Evolutionary conservation across 2,329 filamentous ascomycete species (phyloP), one percentile per base, ranked within the genome.

Genomic region (Albophoma yamanashiensis): DNA sequence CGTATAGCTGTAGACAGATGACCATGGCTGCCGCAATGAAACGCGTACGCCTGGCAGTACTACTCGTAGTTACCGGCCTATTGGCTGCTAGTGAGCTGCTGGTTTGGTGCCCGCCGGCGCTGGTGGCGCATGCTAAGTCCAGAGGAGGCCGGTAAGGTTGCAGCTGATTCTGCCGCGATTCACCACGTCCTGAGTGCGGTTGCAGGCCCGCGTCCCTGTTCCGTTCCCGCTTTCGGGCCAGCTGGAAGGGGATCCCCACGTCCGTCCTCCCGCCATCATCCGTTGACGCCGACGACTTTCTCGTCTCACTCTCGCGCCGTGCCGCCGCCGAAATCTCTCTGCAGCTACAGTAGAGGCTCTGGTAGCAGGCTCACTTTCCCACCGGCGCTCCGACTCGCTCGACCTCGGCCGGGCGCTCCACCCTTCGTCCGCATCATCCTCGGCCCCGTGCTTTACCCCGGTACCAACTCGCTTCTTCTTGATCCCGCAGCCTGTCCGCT

Each of bases 111-210:
- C 36, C 36, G 12, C 55, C 25, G 20, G 14, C 31, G 20, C 5
- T 12, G 31, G 50, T 55, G 50, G 50, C 50, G 50, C 50, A 14
- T 38, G 31, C 50, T 36, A 55, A 42, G 38, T 40, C 8, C 12
- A 12, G 53, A n/a, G 31, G 52, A 12, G 52, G 27, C 52, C 42
- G 2, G 42, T 45, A 27, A 22, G 27, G 31, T 36, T 38, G 53
- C 36, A 56, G 38, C 55, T 15, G 55, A 62, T 64, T 62, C 62
- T 64, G 62, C 62, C 62, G 57, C 25, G 55, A 8, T 47, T 62
- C 57, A 61, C 62, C 62, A 59, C 14, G 25, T 50, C 45, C 22
- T 31, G 25, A 12, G 15, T 15, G 47, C 25, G 17, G 47, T 31
- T 15, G 27, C 27, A 31, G 27, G 27, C 27, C 47, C 3, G 8